Evolutionary conservation across 306 rosid genomes (phyloP), one percentile per base, ranked within the genome.

Genomic region (Neltuma alba): DNA sequence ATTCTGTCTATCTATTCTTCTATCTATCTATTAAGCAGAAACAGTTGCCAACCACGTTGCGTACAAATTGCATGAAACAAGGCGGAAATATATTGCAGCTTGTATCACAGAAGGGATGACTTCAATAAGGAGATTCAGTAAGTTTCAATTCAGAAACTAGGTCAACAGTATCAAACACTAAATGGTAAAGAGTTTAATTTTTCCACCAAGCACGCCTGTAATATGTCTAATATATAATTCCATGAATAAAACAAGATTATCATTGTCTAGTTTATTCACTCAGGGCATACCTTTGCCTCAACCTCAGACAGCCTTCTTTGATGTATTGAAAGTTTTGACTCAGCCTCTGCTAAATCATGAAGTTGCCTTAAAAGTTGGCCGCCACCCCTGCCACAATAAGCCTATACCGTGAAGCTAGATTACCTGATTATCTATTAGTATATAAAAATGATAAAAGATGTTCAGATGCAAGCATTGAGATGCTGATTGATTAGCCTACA

Each of bases 321-420:
- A 78, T 91, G 98, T 69, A 76, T 27, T 11, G 84, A 90, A 70
- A 92, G 92, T 74, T 89, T 83, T 61, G 84, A 76, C 80, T 92
- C 96, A 64, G 97, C 92, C 82, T 89, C 96, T 7, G 91, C 92
- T 87, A 95, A 84, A 81, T 82, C 89, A 70, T 92, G 94, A 80
- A 92, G 98, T 80, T 88, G 92, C 83, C 89, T 88, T 86, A 95
- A 82, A 76, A 95, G 87, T 79, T 90, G 92, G 68, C 98, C 99
- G 34, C 98, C 90, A 54, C 96, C 96, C 87, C 99, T 95, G 88
- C 79, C 72, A 89, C 76, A 88, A 71, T 30, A 70, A 57, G 80
- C 62, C 27, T 50, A 31, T 68, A 47, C 34, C 79, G 75, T 41
- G 41, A 52, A 58, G 71, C 83, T 27, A 37, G 18, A 76, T 82